These are phyloP conservation scores for Neurospora terricola DNA, from an alignment of 495 filamentous ascomycete genomes.

Conservation along the genomic window DNA sequence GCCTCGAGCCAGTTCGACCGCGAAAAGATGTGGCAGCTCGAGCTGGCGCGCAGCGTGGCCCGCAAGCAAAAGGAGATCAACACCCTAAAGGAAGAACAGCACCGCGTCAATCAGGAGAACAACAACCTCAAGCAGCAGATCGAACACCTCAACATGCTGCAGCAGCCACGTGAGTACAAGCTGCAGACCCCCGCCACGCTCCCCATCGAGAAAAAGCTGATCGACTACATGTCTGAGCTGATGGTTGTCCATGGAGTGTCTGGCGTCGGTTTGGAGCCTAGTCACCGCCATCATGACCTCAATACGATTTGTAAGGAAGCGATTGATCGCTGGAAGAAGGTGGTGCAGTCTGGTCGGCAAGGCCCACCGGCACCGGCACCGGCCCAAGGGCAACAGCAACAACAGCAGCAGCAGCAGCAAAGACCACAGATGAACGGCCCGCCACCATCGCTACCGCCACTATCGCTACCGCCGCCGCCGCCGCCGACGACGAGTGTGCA, in stretches of 20 bases:
- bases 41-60: conserved; percentile 61
- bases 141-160: conserved; percentile 54
- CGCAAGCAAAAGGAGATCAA: conserved; percentile 58
- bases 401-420: neutral
- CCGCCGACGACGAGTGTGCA: neutral
- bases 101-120: conserved; percentile 57
- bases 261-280: conserved; percentile 28
- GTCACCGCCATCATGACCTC: conserved; percentile 36
- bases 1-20: conserved; percentile 43
- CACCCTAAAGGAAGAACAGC: conserved; percentile 50
- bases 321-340: conserved; percentile 44
- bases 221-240: conserved; percentile 27
- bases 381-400: neutral
- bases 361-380: neutral
- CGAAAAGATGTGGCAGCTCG: conserved; percentile 65
- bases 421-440: neutral
- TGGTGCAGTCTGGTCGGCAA: conserved; percentile 8
- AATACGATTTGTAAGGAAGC: conserved; percentile 33
- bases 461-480: neutral
- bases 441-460: neutral
- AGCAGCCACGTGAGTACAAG: conserved; percentile 63
- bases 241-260: conserved; percentile 8
- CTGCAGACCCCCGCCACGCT: conserved; percentile 54
- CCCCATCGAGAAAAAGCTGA: conserved; percentile 38
- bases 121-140: conserved; percentile 61